phyloP scores from a whole-genome alignment of 75 land plant species.

The Ceratopteris richardii region DNA sequence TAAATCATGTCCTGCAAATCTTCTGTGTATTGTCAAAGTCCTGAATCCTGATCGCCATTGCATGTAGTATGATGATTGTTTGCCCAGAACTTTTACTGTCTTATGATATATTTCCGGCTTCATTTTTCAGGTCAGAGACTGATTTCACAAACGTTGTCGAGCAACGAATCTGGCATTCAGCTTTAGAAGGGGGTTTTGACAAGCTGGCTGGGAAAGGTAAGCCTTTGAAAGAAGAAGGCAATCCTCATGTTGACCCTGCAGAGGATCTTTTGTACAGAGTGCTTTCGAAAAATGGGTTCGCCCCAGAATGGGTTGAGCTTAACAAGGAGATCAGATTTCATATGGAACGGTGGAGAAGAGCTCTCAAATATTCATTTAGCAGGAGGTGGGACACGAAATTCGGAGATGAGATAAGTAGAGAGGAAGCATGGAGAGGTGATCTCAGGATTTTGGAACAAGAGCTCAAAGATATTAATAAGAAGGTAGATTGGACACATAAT shows the following conservation, averaged over 20 bases:
- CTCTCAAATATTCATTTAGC: constrained; percentile 45
- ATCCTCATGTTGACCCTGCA: constrained; percentile 84
- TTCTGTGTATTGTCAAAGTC: too few species aligned
- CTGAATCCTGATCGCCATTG: too few species aligned
- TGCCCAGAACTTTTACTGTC: too few species aligned
- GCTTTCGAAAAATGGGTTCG: constrained; percentile 64
- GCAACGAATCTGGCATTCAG: constrained; percentile 66
- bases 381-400: constrained; percentile 1
- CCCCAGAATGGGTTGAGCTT: constrained; percentile 90
- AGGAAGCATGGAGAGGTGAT: constrained; percentile 30
- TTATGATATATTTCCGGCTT: background rate
- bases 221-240: constrained; percentile 44
- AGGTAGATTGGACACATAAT: constrained; percentile 26
- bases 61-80: too few species aligned
- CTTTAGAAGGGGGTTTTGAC: constrained; percentile 78
- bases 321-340: constrained; percentile 65
- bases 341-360: constrained; percentile 47
- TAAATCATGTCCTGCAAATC: too few species aligned
- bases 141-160: constrained; percentile 66
- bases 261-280: constrained; percentile 72
- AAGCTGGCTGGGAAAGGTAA: constrained; percentile 79
- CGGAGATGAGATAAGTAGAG: constrained; percentile 7
- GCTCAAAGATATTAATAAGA: constrained; percentile 50
- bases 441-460: constrained; percentile 37
- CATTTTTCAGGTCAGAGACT: constrained; percentile 59